Base-by-base conservation (phyloP, 345 rosid genomes). In the Mangifera indica region DNA sequence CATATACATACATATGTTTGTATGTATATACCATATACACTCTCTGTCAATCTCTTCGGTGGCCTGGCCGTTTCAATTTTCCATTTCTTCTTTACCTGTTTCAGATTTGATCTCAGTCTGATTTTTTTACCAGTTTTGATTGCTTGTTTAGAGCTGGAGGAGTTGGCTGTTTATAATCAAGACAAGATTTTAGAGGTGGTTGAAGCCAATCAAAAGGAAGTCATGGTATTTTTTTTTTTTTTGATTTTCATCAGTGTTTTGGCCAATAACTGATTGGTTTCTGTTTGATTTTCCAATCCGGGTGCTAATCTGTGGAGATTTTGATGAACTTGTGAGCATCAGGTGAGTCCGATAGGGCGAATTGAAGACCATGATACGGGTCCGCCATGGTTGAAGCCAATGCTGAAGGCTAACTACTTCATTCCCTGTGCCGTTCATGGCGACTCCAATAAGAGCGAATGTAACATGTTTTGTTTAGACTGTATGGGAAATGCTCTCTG, bases 391-490 rank as follows among this genome's bases (percentile, higher is more conserved):
- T 77, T 93, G 78, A 78, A 78, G 45, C 92, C 98, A 53, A 78
- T 91, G 93, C 82, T 93, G 14, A 74, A 74, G 11, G 95, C 89
- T n/a, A 84, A 75, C 79, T 93, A 91, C 79, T 93, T 93, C 59
- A 52, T 79, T 42, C 88, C 94, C 20, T 91, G 98, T 66, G 40
- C 77, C 10, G 61, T 84, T 48, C 98, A 91, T 52, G 92, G 89
- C 0, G 81, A 79, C 74, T 85, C 87, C 46, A 85, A 85, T 78
- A 93, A 91, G 72, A 89, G 91, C 25, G 98, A 93, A 81, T 91
- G 95, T 79, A 93, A 93, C 74, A 75, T 89, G 88, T 93, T 87
- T 83, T 93, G 98, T 73, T 86, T 93, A 71, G 92, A 93, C 17
- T 93, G 98, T 65, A 54, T 62, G 78, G 87, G 85, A 5, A 76